These are phyloP conservation scores for Flagelloscypha sp. DNA, from an alignment of 768 basidiomycete species.

Conservation along the genomic window DNA sequence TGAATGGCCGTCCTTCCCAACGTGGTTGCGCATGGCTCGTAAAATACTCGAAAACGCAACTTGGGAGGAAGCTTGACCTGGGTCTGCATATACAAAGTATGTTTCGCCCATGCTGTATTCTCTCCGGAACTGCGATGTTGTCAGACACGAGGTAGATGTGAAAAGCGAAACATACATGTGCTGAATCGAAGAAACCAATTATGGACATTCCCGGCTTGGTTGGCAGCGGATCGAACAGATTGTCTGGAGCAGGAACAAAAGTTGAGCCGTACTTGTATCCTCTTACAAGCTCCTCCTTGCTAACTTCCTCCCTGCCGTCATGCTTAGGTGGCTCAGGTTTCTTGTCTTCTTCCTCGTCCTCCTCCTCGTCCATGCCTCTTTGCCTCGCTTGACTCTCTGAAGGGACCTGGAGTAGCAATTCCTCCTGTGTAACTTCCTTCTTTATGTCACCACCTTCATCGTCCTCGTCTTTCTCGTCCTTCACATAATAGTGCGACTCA, in stretches of 20 bases:
- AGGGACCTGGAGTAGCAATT: too few species aligned
- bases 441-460: conserved; percentile 33
- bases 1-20: conserved; percentile 38
- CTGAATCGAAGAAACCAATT: conserved; percentile 67
- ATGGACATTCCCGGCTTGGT: conserved; percentile 84
- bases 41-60: conserved; percentile 83
- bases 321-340: conserved; percentile 24
- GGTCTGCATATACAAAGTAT: conserved; percentile 77
- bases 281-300: conserved; percentile 69
- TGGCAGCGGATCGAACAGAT: conserved; percentile 66
- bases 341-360: conserved; percentile 20
- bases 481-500: conserved; percentile 49
- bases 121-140: conserved; percentile 60
- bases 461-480: conserved; percentile 21
- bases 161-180: conserved; percentile 41
- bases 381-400: too few species aligned
- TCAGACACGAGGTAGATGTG: conserved; percentile 4
- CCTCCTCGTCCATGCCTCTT: conserved; percentile 19
- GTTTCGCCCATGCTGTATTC: conserved; percentile 81
- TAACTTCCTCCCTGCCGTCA: conserved; percentile 43
- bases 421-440: conserved; percentile 25
- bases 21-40: conserved; percentile 58
- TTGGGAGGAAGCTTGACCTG: conserved; percentile 56
- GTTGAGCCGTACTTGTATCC: conserved; percentile 90
- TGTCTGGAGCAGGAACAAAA: conserved; percentile 80